phyloP scores from a whole-genome alignment of 768 basidiomycete species.

The Tephrocybe sp. region DNA sequence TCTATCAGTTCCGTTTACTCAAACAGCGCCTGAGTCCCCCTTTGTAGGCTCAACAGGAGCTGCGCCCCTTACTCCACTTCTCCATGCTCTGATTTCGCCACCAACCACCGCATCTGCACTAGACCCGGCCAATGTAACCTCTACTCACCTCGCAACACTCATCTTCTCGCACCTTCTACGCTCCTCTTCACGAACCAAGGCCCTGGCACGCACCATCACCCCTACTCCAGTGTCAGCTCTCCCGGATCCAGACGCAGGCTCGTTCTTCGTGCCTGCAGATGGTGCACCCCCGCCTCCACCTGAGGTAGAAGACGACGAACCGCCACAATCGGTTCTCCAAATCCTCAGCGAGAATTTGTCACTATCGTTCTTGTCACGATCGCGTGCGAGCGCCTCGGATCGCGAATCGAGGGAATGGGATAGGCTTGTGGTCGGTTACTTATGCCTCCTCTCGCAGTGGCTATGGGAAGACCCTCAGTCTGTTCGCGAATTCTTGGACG shows the following conservation, averaged over 20 bases:
- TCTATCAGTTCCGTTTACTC: background rate
- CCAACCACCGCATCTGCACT: constrained; percentile 54
- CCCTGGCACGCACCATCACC: constrained; percentile 59
- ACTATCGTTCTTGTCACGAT: constrained; percentile 76
- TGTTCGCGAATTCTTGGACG: constrained; percentile 85
- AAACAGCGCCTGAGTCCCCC: background rate
- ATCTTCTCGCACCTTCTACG: constrained; percentile 80
- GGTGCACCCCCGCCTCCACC: constrained; percentile 35
- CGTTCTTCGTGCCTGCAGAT: constrained; percentile 80
- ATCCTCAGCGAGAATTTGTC: constrained; percentile 90
- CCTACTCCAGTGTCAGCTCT: constrained; percentile 41
- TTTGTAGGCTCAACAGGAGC: constrained; percentile 30
- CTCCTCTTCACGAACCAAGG: constrained; percentile 61
- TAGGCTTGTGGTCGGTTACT: constrained; percentile 79
- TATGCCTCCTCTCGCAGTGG: constrained; percentile 86
- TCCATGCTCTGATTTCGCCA: constrained; percentile 63
- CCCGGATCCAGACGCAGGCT: constrained; percentile 25
- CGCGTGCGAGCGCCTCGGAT: constrained; percentile 62
- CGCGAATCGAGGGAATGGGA: constrained; percentile 88
- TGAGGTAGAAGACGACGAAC: constrained; percentile 55
- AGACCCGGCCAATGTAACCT: constrained; percentile 52
- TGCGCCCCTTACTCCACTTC: constrained; percentile 59
- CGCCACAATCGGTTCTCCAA: constrained; percentile 72
- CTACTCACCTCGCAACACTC: constrained; percentile 71
- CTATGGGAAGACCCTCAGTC: constrained; percentile 93